These are phyloP conservation scores for Saccharomycodes ludwigii DNA, from an alignment of 805 yeast species.

Conservation along the genomic window DNA sequence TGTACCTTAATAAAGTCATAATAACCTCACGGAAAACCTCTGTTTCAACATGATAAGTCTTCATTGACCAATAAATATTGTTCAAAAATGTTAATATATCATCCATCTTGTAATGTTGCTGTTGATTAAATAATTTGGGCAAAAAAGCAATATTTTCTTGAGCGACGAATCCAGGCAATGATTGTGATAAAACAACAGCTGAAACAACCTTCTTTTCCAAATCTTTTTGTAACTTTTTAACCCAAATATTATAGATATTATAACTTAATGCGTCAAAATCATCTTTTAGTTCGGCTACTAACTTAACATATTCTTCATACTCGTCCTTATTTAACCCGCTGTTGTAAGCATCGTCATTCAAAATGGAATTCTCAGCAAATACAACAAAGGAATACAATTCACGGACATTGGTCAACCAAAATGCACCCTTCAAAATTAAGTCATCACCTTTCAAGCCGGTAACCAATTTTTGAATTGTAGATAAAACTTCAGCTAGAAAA, in stretches of 20 bases:
- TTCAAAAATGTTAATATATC: constrained; percentile 83
- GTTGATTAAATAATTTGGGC: constrained; percentile 66
- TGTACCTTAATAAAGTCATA: constrained; percentile 68
- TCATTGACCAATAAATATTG: constrained; percentile 86
- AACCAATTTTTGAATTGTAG: constrained; percentile 77
- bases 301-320: constrained; percentile 75
- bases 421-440: constrained; percentile 83
- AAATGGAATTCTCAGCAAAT: constrained; percentile 84
- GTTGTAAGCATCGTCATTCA: constrained; percentile 67
- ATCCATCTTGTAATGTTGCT: constrained; percentile 80
- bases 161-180: constrained; percentile 90
- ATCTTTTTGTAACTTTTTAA: constrained; percentile 86
- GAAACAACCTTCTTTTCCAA: constrained; percentile 84
- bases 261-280: constrained; percentile 88
- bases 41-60: constrained; percentile 74
- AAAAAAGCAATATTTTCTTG: constrained; percentile 71
- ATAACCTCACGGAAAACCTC: constrained; percentile 78
- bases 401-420: constrained; percentile 95
- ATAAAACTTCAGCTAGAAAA: constrained; percentile 78
- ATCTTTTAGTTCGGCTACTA: constrained; percentile 84
- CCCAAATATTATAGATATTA: constrained; percentile 93
- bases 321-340: constrained; percentile 84
- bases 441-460: constrained; percentile 73
- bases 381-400: constrained; percentile 90
- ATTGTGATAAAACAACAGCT: constrained; percentile 91